phyloP scores from a whole-genome alignment of 179 eudicot genomes.

The Spinacia oleracea region DNA sequence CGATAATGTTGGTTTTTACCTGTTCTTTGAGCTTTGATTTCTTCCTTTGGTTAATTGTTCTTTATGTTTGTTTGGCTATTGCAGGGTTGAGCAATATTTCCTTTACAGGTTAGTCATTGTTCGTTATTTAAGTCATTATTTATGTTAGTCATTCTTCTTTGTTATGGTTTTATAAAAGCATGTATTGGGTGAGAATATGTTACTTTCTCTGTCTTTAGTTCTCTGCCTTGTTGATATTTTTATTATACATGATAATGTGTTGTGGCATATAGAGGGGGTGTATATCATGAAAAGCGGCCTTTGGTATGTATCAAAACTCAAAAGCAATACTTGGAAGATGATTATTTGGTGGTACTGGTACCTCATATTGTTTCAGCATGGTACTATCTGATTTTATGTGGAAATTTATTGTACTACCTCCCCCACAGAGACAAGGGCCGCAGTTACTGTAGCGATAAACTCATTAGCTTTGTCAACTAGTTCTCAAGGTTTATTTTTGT shows the following conservation, averaged over 20 bases:
- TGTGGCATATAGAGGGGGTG: neutral
- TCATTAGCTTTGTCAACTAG: neutral
- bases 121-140: too few relatives aligned
- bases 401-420: neutral
- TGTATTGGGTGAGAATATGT: neutral
- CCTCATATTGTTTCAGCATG: neutral
- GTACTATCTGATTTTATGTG: neutral
- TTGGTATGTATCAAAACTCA: neutral
- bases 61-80: conserved; percentile 23
- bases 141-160: conserved; percentile 42
- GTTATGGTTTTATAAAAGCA: neutral
- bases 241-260: neutral
- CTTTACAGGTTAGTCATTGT: conserved; percentile 56
- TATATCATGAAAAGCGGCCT: neutral
- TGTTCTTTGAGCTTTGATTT: neutral
- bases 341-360: neutral
- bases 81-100: conserved; percentile 71
- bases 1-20: neutral
- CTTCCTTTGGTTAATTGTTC: neutral
- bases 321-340: neutral
- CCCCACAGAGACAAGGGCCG: neutral
- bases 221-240: neutral
- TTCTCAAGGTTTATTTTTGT: neutral
- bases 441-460: neutral
- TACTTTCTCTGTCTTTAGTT: neutral